Conservation (phyloP, 306 rosid genomes). For the Cyamopsis tetragonoloba region DNA sequence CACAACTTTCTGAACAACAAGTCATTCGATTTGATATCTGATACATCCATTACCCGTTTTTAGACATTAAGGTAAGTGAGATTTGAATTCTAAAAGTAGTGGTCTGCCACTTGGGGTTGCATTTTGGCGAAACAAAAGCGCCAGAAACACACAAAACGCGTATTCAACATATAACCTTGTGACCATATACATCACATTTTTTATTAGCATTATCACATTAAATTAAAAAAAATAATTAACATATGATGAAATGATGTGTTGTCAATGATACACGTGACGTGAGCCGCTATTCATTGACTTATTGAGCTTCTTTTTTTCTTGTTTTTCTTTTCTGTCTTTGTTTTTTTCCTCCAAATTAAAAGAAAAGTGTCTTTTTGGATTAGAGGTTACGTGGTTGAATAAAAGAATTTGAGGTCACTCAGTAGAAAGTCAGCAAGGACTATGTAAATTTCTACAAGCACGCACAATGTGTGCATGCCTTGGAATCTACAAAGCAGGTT, state of each 20-base stretch:
- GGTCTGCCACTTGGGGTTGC: conserved; percentile 21
- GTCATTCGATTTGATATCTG: background rate
- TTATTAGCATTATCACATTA: background rate
- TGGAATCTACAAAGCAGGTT: conserved; percentile 15
- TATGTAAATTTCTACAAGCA: conserved; percentile 19
- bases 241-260: no score
- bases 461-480: conserved; percentile 6
- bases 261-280: background rate
- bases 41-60: background rate
- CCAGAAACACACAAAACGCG: conserved; percentile 35
- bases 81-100: conserved; percentile 6
- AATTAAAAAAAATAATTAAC: no score
- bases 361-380: background rate
- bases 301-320: background rate
- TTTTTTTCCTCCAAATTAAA: background rate
- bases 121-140: conserved; percentile 1
- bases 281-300: conserved; percentile 30
- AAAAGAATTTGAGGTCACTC: conserved; percentile 4
- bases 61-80: no score
- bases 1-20: background rate
- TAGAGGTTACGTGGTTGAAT: conserved; percentile 22
- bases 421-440: conserved; percentile 22
- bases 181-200: background rate
- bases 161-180: conserved; percentile 7
- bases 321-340: background rate